Percentiles rank a stretch among this genome's conserved stretches.
These are phyloP conservation scores for Wickerhamomyces chaumierensis DNA, from an alignment of 805 yeast genomes.

Conservation along the genomic window DNA sequence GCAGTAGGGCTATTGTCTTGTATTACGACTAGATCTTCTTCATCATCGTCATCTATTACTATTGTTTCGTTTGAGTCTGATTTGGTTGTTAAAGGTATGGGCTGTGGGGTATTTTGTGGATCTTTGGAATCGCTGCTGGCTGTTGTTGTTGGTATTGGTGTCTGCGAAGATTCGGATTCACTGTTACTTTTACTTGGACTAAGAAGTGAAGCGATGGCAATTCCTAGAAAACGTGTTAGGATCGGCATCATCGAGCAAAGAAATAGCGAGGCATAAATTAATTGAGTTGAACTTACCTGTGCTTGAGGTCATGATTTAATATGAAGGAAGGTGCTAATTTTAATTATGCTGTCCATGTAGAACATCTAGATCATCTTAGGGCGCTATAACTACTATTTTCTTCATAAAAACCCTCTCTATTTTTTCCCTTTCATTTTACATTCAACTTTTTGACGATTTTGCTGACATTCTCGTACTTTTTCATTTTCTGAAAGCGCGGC, in stretches of 20 bases:
- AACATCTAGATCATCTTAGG: no score
- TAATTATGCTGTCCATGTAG: no score
- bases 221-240: neutral
- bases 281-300: neutral
- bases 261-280: no score
- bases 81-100: neutral
- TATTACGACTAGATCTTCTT: neutral
- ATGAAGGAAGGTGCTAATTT: no score
- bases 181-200: neutral
- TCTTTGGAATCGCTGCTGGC: neutral
- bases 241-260: no score
- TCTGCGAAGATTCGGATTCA: neutral
- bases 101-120: neutral
- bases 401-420: no score
- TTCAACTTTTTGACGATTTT: no score
- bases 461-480: no score
- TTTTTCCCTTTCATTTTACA: no score
- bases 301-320: neutral
- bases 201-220: neutral
- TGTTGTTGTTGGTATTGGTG: neutral
- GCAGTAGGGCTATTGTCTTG: no score
- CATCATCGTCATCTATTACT: neutral
- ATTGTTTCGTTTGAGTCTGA: neutral
- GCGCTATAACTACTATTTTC: no score
- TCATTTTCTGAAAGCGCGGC: no score